Percentiles rank a stretch among this genome's conserved stretches.
Conservation (phyloP, 2,329 filamentous ascomycete species). For the Chaetomiaceae sp. region DNA sequence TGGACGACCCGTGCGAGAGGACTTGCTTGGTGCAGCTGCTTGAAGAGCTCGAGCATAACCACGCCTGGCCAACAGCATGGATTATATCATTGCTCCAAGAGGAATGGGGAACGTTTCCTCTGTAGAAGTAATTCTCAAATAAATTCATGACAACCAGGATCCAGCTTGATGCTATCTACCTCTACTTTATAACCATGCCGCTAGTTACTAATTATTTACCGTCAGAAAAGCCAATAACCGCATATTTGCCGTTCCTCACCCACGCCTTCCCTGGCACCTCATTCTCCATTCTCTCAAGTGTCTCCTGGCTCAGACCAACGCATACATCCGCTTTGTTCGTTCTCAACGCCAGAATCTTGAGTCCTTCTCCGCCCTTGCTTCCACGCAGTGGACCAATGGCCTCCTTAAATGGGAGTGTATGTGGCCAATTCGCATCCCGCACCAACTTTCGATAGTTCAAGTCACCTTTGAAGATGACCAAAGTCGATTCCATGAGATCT, state of each 20-base stretch:
- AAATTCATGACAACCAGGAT: too few relatives aligned
- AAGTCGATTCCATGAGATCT: neutral
- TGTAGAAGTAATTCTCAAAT: too few relatives aligned
- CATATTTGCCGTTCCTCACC: slow-evolving; percentile 1
- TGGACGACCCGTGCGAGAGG: slow-evolving; percentile 1
- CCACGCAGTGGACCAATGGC: neutral
- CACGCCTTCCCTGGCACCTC: neutral
- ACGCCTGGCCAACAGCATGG: slow-evolving; percentile 2
- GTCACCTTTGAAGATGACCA: slow-evolving; percentile 1
- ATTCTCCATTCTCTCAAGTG: neutral
- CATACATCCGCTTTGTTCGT: slow-evolving; percentile 4
- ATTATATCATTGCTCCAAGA: neutral
- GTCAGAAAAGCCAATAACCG: slow-evolving; percentile 2
- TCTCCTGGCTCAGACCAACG: neutral
- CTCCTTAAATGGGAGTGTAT: neutral
- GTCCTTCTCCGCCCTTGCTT: neutral
- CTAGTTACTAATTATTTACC: neutral
- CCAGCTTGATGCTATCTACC: too few relatives aligned
- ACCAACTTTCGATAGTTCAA: neutral
- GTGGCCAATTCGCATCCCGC: neutral
- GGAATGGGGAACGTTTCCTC: neutral
- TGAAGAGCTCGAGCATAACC: neutral
- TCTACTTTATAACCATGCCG: too few relatives aligned
- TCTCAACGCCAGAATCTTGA: slow-evolving; percentile 2
- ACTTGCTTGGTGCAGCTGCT: neutral